Evolutionary conservation across 768 basidiomycete genomes (phyloP).

Genomic region (Kwoniella dendrophila): DNA sequence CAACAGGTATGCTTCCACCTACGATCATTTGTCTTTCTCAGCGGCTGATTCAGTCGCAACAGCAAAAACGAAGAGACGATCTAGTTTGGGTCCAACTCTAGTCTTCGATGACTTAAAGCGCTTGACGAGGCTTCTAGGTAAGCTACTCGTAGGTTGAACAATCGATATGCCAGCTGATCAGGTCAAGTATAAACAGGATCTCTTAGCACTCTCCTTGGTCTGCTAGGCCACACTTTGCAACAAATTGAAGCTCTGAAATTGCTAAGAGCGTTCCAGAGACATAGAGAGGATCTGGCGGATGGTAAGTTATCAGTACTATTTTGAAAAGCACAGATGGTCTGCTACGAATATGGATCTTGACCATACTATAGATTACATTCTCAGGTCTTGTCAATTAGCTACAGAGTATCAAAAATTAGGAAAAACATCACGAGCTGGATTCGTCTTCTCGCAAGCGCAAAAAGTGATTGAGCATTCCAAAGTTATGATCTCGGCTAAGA

Average conservation of each 20-base stretch:
- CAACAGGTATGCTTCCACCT: no score
- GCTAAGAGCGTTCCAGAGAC: slow-evolving; percentile 66
- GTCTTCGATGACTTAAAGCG: slow-evolving; percentile 33
- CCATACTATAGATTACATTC: slow-evolving; percentile 70
- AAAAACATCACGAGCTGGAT: slow-evolving; percentile 67
- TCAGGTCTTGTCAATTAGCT: slow-evolving; percentile 70
- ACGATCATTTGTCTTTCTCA: no score
- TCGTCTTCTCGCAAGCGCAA: slow-evolving; percentile 61
- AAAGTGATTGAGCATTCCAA: slow-evolving; percentile 14
- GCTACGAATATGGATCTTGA: slow-evolving; percentile 45
- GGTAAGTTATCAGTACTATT: slow-evolving; percentile 30
- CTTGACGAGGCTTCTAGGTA: slow-evolving; percentile 38
- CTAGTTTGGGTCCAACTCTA: slow-evolving; percentile 8
- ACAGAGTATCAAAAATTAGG: slow-evolving; percentile 79
- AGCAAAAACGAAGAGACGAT: slow-evolving; percentile 14
- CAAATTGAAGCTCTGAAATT: slow-evolving; percentile 71
- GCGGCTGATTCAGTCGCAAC: not conserved
- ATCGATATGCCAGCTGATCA: not conserved
- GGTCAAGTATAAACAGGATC: slow-evolving; percentile 30
- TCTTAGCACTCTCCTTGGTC: slow-evolving; percentile 64
- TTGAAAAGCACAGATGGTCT: not conserved
- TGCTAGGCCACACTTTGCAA: slow-evolving; percentile 68
- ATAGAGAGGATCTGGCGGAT: slow-evolving; percentile 62
- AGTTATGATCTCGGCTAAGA: slow-evolving; percentile 25
- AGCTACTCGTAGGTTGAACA: not conserved